These are phyloP conservation scores for Ustilago nuda DNA, from an alignment of 1,284 basidiomycete species.

Conservation along the genomic window DNA sequence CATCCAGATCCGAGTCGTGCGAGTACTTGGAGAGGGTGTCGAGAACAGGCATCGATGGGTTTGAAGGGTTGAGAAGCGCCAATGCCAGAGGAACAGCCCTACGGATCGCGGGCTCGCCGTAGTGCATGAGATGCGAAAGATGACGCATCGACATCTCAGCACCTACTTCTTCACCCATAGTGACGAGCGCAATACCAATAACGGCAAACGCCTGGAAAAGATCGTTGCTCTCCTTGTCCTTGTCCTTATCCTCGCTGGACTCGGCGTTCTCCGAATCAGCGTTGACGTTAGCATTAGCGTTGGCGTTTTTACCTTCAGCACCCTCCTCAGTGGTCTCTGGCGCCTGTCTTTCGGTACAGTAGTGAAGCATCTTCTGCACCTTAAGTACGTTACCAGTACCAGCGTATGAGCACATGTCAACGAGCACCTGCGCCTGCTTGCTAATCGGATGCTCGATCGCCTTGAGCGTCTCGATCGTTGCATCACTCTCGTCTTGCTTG, in stretches of 20 bases:
- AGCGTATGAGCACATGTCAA: slow-evolving; percentile 93
- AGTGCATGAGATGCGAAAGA: slow-evolving; percentile 80
- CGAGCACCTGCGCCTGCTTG: slow-evolving; percentile 89
- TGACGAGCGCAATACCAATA: slow-evolving; percentile 90
- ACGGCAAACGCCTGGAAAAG: slow-evolving; percentile 94
- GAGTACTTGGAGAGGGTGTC: slow-evolving; percentile 99
- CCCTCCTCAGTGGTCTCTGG: slow-evolving; percentile 68
- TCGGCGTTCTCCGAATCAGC: slow-evolving; percentile 28
- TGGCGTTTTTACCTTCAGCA: slow-evolving; percentile 51
- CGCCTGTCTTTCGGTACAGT: slow-evolving; percentile 90
- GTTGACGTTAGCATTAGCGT: slow-evolving; percentile 30
- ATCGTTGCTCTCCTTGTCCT: slow-evolving; percentile 77
- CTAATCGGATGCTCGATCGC: slow-evolving; percentile 93
- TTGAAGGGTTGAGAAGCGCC: slow-evolving; percentile 92
- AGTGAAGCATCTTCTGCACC: slow-evolving; percentile 90
- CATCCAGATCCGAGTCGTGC: slow-evolving; percentile 95
- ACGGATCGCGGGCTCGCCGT: slow-evolving; percentile 92
- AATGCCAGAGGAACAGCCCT: slow-evolving; percentile 95
- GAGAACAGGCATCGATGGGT: slow-evolving; percentile 93
- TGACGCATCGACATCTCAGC: slow-evolving; percentile 79
- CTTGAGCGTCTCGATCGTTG: slow-evolving; percentile 93
- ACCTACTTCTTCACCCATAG: slow-evolving; percentile 99
- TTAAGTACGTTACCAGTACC: slow-evolving; percentile 96
- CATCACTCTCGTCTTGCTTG: slow-evolving; percentile 78
- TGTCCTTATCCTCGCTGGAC: slow-evolving; percentile 33